Evolutionary conservation across 192 early-diverging fungal genomes (phyloP), one percentile per base, ranked within the genome.

Genomic region (Podila clonocystis): DNA sequence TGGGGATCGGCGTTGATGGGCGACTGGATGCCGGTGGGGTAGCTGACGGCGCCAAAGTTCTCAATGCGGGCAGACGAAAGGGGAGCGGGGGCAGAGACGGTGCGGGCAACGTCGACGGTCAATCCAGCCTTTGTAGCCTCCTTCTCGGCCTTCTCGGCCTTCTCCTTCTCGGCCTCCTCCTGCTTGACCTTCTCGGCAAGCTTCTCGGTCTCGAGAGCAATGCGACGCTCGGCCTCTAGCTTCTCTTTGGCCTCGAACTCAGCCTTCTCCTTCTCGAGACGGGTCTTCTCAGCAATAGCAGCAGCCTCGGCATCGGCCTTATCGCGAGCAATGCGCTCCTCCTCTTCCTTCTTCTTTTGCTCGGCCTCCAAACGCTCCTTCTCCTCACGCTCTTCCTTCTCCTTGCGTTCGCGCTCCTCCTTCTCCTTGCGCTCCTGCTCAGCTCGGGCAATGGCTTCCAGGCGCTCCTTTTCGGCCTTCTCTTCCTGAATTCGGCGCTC

Each of bases 11-110:
- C 82, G 17, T 55, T 55, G 31, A 87, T 79, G 26, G 90, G 91
- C 29, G 89, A 87, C 62, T 88, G 87, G 34, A 91, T 83, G 63
- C 78, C 59, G 31, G 85, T 67, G 65, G 86, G 87, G 65, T 88
- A 89, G 58, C 61, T 57, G 31, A 88, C 80, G 17, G 82, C 55
- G 41, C 55, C 75, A 58, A 83, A 75, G 62, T 92, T 85, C 66
- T 84, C 87, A 41, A 90, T 82, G 41, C 85, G 82, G 11, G 78
- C 75, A 22, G 82, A 83, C 13, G 85, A 68, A 29, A 84, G 83
- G 9, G 83, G 50, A 7, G 76, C 50, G 33, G 90, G 78, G 29
- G 83, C 80, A 73, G 84, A 82, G 24, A 84, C 65, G 3, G 90
- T 74, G 28, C 84, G 68, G 2, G 82, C 65, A 24, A 85, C 62